phyloP scores from a whole-genome alignment of 2,329 filamentous ascomycete genomes.

The Mycosphaerella sp. region DNA sequence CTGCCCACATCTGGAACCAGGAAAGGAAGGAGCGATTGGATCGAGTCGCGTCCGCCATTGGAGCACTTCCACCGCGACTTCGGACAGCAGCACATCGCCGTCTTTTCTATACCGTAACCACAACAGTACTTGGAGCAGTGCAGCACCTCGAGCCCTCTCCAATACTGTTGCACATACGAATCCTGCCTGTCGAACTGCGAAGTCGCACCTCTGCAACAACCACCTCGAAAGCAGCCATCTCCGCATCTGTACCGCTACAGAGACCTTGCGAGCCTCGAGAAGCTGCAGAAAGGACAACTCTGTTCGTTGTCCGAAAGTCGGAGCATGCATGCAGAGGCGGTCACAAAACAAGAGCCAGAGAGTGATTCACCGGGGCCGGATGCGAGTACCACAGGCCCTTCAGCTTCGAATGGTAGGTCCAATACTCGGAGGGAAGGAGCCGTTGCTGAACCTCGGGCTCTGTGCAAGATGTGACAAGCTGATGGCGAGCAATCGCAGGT shows the following conservation, averaged over 20 bases:
- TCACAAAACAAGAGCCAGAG: slow-evolving; percentile 23
- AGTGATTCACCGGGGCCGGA: slow-evolving; percentile 22
- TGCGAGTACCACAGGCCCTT: slow-evolving; percentile 10
- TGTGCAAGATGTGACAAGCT: not conserved
- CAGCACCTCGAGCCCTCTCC: not conserved
- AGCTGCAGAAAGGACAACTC: slow-evolving; percentile 2
- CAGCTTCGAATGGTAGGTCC: slow-evolving; percentile 17
- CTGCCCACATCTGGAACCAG: not conserved
- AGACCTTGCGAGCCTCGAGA: not conserved
- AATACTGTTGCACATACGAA: not conserved
- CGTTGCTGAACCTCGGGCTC: not conserved
- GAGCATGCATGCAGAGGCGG: slow-evolving; percentile 28
- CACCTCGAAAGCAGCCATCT: not conserved
- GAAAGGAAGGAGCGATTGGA: not conserved
- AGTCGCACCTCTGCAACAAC: not conserved
- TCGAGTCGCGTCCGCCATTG: not conserved
- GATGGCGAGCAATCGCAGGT: not conserved
- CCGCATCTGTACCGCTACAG: not conserved
- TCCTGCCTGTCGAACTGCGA: not conserved
- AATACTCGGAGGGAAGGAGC: not conserved
- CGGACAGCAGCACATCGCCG: not conserved
- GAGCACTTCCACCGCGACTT: not conserved
- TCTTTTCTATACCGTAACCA: not conserved
- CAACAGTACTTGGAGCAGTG: not conserved
- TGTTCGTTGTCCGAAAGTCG: not conserved